Evolutionary conservation across 2,329 filamentous ascomycete genomes (phyloP).

Genomic region (Aspergillus intermedius): DNA sequence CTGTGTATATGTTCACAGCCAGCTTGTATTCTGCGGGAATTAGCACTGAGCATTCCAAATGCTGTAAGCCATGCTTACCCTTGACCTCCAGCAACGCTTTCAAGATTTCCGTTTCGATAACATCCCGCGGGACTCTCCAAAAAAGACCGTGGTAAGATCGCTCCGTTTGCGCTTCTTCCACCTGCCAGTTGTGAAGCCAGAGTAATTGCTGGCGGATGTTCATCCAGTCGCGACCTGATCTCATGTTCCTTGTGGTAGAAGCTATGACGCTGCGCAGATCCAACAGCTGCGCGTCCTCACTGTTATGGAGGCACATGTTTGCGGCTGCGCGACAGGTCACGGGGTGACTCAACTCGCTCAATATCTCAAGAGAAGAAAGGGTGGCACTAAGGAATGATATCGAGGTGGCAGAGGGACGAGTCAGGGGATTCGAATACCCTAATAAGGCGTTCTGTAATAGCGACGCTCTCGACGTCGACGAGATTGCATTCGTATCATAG

Average conservation of each 20-base stretch:
- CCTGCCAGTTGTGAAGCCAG: slow-evolving; percentile 57
- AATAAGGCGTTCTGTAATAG: slow-evolving; percentile 39
- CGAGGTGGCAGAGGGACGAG: slow-evolving; percentile 31
- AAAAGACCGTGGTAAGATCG: slow-evolving; percentile 38
- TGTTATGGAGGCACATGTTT: slow-evolving; percentile 49
- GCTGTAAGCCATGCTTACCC: slow-evolving; percentile 23
- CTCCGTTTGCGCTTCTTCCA: slow-evolving; percentile 17
- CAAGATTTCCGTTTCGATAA: slow-evolving; percentile 52
- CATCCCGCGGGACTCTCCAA: slow-evolving; percentile 44
- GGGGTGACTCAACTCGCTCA: slow-evolving; percentile 34
- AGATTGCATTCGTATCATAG: slow-evolving; percentile 25
- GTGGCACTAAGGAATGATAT: slow-evolving; percentile 37
- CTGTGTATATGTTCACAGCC: slow-evolving; percentile 36
- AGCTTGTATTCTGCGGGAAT: slow-evolving; percentile 33
- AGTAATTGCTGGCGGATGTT: slow-evolving; percentile 46
- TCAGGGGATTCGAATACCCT: slow-evolving; percentile 34
- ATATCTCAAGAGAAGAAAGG: slow-evolving; percentile 34
- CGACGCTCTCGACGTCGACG: slow-evolving; percentile 33
- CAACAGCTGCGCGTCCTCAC: slow-evolving; percentile 46
- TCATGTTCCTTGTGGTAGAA: slow-evolving; percentile 37
- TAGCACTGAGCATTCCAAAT: slow-evolving; percentile 5
- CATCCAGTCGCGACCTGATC: slow-evolving; percentile 44
- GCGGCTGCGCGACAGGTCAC: slow-evolving; percentile 32
- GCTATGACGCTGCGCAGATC: slow-evolving; percentile 51
- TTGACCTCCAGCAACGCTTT: slow-evolving; percentile 47